Conservation (phyloP, 208 protist genomes). For the Leishmania martiniquensis region DNA sequence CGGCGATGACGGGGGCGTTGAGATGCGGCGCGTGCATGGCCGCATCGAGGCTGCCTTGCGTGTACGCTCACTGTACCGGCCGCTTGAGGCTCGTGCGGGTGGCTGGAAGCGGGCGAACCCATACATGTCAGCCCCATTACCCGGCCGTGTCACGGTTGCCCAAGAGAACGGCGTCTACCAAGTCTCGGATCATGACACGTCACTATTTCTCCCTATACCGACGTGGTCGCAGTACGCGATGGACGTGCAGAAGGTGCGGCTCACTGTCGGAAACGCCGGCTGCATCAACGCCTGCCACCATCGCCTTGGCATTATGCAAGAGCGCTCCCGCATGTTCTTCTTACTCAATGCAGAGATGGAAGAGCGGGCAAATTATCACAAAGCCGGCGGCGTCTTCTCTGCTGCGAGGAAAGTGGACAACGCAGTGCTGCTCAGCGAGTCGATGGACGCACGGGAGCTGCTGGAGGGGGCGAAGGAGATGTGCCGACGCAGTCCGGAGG, state of each 20-base stretch:
- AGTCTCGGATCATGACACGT: constrained; percentile 55
- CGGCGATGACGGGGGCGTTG: constrained; percentile 89
- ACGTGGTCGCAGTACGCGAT: constrained; percentile 68
- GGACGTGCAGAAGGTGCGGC: constrained; percentile 74
- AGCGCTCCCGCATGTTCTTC: constrained; percentile 93
- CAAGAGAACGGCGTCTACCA: constrained; percentile 70
- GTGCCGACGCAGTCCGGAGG: constrained; percentile 64
- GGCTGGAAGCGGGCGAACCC: constrained; percentile 18
- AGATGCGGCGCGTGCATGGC: constrained; percentile 85
- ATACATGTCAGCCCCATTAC: constrained; percentile 25
- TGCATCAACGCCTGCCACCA: constrained; percentile 85
- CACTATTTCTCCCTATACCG: constrained; percentile 37
- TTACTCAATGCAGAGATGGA: constrained; percentile 90
- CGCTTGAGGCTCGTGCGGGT: constrained; percentile 6
- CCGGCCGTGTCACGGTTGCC: constrained; percentile 47
- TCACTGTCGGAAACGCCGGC: constrained; percentile 71
- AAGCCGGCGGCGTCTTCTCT: constrained; percentile 87
- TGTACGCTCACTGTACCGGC: constrained; percentile 66
- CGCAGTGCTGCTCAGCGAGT: constrained; percentile 67
- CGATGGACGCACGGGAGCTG: constrained; percentile 80
- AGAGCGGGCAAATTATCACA: constrained; percentile 73
- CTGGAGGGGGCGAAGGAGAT: constrained; percentile 79
- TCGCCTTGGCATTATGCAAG: constrained; percentile 92
- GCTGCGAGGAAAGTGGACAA: constrained; percentile 85
- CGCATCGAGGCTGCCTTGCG: constrained; percentile 76